Base-by-base conservation (phyloP, 2,329 filamentous ascomycete genomes). In the Pezicula neosporulosa region DNA sequence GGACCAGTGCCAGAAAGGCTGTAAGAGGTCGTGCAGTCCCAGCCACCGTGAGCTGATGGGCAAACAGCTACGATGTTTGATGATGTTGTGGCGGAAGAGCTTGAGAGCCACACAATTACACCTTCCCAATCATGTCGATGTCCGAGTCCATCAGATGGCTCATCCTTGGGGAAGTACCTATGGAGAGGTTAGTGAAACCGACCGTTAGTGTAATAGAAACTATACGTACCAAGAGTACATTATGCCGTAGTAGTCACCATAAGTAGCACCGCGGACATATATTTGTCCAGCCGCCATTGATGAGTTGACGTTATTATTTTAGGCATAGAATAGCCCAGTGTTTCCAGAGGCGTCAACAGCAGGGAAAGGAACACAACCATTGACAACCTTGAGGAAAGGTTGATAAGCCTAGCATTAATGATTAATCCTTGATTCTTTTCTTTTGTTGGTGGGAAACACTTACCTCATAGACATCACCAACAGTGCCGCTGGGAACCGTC, bases 331-430 rank as follows among this genome's bases (percentile, higher is more conserved):
- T n/a, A 16, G 58, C 81, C 74, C 71, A 15, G 77, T 83, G 58
- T 85, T 73, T 3, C 82, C 83, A 0, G 68, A 64, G 0, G 72
- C 72, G 54, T 86, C 77, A 1, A 86, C 82, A 1, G 77, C 82
- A 0, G 82, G 81, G 60, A 82, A 86, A 0, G 82, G 80, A 8
- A 85, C 81, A 55, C 82, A 86, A 42, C 82, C 82, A 58, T 80
- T 78, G n/a, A 73, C 71, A 4, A 84, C 76, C 9, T 80, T 58
- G 5, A 83, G 70, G 49, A 70, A 73, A 0, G 80, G 81, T 66
- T 84, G 75, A 66, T 80, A 84, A 47, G 77, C 76, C 41, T 77
- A 62, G 57, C 12, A 33, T 33, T 10, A 33, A 33, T 10, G 12
- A 13, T 33, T 33, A 33, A 9, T 33, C 30, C 4, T 33, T 33